phyloP scores from a whole-genome alignment of 2,329 filamentous ascomycete genomes.

The Pseudogymnoascus sp. region DNA sequence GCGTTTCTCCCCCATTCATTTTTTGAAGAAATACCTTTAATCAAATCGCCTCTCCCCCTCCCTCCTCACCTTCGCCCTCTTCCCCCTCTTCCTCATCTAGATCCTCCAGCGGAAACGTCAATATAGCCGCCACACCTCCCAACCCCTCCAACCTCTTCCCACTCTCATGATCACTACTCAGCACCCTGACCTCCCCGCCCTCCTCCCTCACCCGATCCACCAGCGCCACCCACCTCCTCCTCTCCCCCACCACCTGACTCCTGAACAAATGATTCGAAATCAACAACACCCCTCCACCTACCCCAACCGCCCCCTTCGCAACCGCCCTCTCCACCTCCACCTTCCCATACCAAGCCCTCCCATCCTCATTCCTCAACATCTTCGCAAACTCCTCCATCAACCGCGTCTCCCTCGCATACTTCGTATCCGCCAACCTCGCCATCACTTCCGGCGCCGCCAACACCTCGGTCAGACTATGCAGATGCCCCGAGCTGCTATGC shows the following conservation, averaged over 20 bases:
- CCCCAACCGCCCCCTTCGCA: slow-evolving; percentile 77
- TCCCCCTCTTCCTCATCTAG: slow-evolving; percentile 61
- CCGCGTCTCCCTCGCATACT: slow-evolving; percentile 74
- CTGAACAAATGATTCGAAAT: slow-evolving; percentile 85
- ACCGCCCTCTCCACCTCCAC: slow-evolving; percentile 75
- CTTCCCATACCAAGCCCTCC: slow-evolving; percentile 82
- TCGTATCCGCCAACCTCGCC: slow-evolving; percentile 71
- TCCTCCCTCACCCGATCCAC: slow-evolving; percentile 82
- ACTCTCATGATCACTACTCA: slow-evolving; percentile 92
- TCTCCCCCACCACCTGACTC: slow-evolving; percentile 64
- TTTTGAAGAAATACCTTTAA: not conserved
- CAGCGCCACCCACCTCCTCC: slow-evolving; percentile 72
- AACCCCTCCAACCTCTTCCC: slow-evolving; percentile 74
- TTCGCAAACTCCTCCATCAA: slow-evolving; percentile 79
- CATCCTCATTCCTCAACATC: slow-evolving; percentile 72
- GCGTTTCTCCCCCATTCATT: not conserved
- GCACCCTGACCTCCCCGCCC: slow-evolving; percentile 78
- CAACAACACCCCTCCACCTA: slow-evolving; percentile 74
- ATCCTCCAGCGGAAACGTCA: slow-evolving; percentile 81
- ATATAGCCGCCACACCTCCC: slow-evolving; percentile 78
- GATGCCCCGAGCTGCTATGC: slow-evolving; percentile 74
- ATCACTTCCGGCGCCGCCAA: slow-evolving; percentile 73
- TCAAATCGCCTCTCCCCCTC: not conserved
- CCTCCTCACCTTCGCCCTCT: slow-evolving; percentile 23
- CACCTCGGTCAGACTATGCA: slow-evolving; percentile 82